Evolutionary conservation across 208 protist species (phyloP), one percentile per base, ranked within the genome.

Genomic region (Acanthamoeba pearcei): DNA sequence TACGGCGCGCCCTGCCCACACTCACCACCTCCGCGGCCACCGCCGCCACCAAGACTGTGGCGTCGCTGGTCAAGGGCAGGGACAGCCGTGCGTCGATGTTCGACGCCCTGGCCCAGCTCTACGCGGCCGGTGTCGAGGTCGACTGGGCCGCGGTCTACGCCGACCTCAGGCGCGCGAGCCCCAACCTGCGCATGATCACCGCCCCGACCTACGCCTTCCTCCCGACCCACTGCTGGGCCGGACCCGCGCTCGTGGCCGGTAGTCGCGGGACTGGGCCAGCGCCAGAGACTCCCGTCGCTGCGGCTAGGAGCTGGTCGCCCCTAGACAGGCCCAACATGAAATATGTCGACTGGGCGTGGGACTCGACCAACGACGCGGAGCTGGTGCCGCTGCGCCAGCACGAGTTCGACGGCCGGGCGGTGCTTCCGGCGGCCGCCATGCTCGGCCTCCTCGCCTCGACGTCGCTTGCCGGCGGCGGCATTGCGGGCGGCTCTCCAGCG

Each of bases 351-450:
- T 91, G 86, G 86, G 24, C 35, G 2, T 74, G 62, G 62, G 27
- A 38, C 35, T 27, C 27, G 0, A 24, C n/a, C 17, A 46, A 38
- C 29, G 32, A 70, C 17, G 83, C 13, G 0, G 57, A 72, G 24
- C 64, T 91, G 17, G 62, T 10, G 27, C 49, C 57, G 15, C 86
- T 91, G 32, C 29, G 32, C 1, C 86, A 91, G 42, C 86, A 91
- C 64, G 9, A 24, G 27, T 64, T 91, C 86, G 38, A 91, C n/a
- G 86, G 57, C 78, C 32, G 13, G 42, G 13, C 38, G 3, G 86
- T 91, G 5, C 86, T 91, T 49, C 86, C 86, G 15, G 86, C 86
- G 27, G 86, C 86, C 15, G n/a, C 86, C 55, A 91, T 91, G 35
- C 86, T 91, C 38, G 55, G 55, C 6, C 55, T 91, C 32, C 17